Evolutionary conservation across 106 monocot species (phyloP), one percentile per base, ranked within the genome.

Genomic region (Hemerocallis citrina): DNA sequence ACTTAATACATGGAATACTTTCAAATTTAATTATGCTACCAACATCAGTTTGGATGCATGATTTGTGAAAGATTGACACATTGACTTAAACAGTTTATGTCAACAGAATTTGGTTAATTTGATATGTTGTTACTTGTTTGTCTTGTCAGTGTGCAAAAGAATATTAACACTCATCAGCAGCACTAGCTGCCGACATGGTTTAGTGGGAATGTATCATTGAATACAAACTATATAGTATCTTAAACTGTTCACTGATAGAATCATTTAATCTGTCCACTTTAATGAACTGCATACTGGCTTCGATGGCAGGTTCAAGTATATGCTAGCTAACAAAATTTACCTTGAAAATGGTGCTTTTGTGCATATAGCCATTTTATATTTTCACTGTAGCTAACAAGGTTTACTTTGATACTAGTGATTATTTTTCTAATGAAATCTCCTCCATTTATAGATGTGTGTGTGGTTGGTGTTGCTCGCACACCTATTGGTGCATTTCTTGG

Each of bases 391-490:
- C 24, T 7, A 25, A 52, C 0, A 4, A 12, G 11, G 5, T 40
- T 43, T 30, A 3, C 12, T 30, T 23, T 6, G 16, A 44, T 6
- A 38, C 37, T 38, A 6, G 37, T 14, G 15, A 38, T 38, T 0
- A 10, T 9, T 33, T n/a, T 9, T 27, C n/a, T 62, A 8, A 40
- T 8, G 23, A 7, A 16, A 42, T 60, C 10, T 30, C n/a, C 16
- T 62, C 0, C 5, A n/a, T 14, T 50, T 28, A 10, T 65, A 85
- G 93, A 88, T 82, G 93, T 93, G 7, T 93, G 93, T 62, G 64
- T 93, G 67, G 93, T 85, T 58, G 93, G 93, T 69, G 82, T 89
- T 66, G 76, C 93, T 6, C 79, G 93, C 35, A 93, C 93, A 33
- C 93, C 93, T 5, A 82, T 93, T 16, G 93, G 89, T 55, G 67